These are phyloP conservation scores for Fraxinus dipetala DNA, from an alignment of 305 asterid genomes.

Conservation along the genomic window DNA sequence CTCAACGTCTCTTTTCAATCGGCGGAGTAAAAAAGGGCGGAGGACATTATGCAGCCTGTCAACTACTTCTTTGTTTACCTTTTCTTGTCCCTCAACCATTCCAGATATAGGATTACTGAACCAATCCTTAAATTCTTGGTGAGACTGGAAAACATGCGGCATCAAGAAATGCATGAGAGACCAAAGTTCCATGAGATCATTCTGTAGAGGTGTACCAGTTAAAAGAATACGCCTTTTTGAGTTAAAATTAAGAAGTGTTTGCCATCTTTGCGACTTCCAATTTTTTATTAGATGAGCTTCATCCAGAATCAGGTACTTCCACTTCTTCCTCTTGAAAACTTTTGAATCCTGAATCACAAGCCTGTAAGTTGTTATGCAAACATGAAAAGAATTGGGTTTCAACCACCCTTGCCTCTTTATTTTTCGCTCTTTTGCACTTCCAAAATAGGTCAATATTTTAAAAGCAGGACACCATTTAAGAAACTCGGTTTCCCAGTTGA, in stretches of 20 bases:
- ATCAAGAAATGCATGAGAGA: slow-evolving; percentile 99
- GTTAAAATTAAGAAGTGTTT: slow-evolving; percentile 93
- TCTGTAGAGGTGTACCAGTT: slow-evolving; percentile 97
- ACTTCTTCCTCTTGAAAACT: slow-evolving; percentile 96
- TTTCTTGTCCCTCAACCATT: slow-evolving; percentile 99
- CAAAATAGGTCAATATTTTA: slow-evolving; percentile 97
- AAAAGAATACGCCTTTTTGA: slow-evolving; percentile 96
- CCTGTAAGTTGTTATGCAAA: slow-evolving; percentile 96
- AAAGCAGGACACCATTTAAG: slow-evolving; percentile 99
- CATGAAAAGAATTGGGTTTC: slow-evolving; percentile 92
- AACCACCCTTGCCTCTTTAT: slow-evolving; percentile 98
- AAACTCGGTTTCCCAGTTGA: slow-evolving; percentile 99
- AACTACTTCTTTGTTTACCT: slow-evolving; percentile 92
- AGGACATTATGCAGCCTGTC: slow-evolving; percentile 99
- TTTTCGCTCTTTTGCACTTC: slow-evolving; percentile 96
- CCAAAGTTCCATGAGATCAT: slow-evolving; percentile 99
- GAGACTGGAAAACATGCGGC: slow-evolving; percentile 99
- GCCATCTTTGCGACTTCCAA: slow-evolving; percentile 99
- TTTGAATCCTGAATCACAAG: slow-evolving; percentile 96
- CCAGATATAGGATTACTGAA: slow-evolving; percentile 95
- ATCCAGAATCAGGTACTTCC: slow-evolving; percentile 96
- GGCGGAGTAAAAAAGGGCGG: slow-evolving; percentile 94
- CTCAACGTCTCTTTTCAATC: slow-evolving; percentile 97
- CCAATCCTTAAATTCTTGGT: slow-evolving; percentile 99
- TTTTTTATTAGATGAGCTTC: slow-evolving; percentile 98